Conservation (phyloP, 352 stramenopile species). For the Aphanomyces stellatus region DNA sequence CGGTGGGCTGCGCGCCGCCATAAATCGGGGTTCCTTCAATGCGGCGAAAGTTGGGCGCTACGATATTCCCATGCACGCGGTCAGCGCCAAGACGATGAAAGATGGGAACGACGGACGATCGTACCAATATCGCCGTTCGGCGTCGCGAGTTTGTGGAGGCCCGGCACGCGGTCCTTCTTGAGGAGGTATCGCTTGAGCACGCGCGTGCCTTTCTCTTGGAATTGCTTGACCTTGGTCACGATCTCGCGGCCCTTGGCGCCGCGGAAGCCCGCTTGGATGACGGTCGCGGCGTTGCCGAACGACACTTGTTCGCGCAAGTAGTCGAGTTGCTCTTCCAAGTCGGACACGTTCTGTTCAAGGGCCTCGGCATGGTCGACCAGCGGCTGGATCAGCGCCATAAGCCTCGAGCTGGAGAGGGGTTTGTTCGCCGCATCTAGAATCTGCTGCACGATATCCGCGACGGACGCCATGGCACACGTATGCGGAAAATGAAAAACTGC, state of each 20-base stretch:
- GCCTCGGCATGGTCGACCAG: conserved; percentile 7
- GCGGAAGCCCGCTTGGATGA: conserved; percentile 16
- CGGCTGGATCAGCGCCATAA: conserved; percentile 3
- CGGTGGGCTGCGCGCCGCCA: conserved; percentile 56
- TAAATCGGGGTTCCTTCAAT: conserved; percentile 64
- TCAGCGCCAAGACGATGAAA: background rate
- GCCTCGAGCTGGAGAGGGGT: background rate
- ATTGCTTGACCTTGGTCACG: background rate
- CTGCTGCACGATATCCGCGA: background rate
- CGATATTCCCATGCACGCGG: background rate
- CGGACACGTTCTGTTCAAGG: background rate
- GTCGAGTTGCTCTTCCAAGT: conserved; percentile 6
- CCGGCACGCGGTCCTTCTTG: conserved; percentile 71
- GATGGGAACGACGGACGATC: background rate
- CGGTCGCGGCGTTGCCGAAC: background rate
- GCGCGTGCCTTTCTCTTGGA: conserved; percentile 14
- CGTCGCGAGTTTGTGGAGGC: conserved; percentile 64
- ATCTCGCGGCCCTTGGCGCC: conserved; percentile 4
- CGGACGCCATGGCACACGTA: background rate
- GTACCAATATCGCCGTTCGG: conserved; percentile 53
- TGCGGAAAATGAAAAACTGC: too few species aligned
- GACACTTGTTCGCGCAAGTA: conserved; percentile 3
- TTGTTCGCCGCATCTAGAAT: background rate
- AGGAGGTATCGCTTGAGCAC: conserved; percentile 80
- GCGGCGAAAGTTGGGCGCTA: conserved; percentile 71